Evolutionary conservation across 2,329 filamentous ascomycete genomes (phyloP).

Genomic region (Diaporthe ampelina): DNA sequence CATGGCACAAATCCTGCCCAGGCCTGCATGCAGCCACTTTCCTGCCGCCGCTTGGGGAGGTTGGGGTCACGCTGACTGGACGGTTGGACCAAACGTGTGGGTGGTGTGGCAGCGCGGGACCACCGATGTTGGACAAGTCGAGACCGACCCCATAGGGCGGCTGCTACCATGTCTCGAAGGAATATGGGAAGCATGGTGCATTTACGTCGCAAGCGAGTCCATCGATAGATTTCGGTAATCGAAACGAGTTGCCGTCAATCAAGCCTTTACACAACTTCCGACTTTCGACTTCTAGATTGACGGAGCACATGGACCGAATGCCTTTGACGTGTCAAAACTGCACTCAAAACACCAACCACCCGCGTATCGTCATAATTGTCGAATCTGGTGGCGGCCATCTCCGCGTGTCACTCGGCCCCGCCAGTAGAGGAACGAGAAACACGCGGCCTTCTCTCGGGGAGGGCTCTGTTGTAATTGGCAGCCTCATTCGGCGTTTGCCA

Average conservation of each 20-base stretch:
- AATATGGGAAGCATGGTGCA: not conserved
- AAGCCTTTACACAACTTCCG: not conserved
- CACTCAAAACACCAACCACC: not conserved
- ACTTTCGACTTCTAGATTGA: not conserved
- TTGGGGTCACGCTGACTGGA: constrained; percentile 22
- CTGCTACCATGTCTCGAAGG: constrained; percentile 19
- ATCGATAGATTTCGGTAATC: not conserved
- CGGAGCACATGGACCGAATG: not conserved
- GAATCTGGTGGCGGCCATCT: constrained; percentile 4
- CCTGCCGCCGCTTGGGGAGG: constrained; percentile 13
- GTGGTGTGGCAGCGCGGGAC: constrained; percentile 25
- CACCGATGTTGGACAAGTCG: constrained; percentile 24
- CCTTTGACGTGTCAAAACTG: not conserved
- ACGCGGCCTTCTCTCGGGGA: constrained; percentile 17
- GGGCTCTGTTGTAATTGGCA: constrained; percentile 8
- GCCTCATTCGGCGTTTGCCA: not conserved
- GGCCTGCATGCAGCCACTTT: constrained; percentile 33
- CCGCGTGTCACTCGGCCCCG: constrained; percentile 17
- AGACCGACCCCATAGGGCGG: constrained; percentile 22
- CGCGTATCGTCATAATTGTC: not conserved
- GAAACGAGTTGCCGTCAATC: constrained; percentile 2
- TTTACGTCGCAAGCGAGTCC: constrained; percentile 7
- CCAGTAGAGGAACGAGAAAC: constrained; percentile 27
- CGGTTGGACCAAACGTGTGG: constrained; percentile 13
- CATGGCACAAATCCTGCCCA: constrained; percentile 30